Evolutionary conservation across 2,329 filamentous ascomycete species (phyloP).

Genomic region (Diaporthe citri): DNA sequence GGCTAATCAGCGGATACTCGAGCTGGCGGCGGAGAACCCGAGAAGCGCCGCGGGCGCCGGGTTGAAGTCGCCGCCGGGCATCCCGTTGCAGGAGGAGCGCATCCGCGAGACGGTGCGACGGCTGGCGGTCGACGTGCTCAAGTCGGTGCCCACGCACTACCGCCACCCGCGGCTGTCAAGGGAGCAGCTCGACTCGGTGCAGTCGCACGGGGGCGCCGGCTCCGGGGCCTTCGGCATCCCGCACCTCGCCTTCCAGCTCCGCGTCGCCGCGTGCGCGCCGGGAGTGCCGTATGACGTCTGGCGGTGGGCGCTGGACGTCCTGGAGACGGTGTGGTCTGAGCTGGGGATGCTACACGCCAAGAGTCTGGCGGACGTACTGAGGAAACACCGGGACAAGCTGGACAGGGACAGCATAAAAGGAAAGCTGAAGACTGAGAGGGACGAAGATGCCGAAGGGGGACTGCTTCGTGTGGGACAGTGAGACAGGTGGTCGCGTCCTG

Average conservation of each 20-base stretch:
- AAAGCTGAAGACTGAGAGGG: conserved; percentile 36
- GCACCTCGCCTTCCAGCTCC: conserved; percentile 62
- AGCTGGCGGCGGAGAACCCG: conserved; percentile 54
- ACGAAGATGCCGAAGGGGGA: background rate
- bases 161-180: conserved; percentile 59
- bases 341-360: conserved; percentile 66
- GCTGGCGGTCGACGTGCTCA: conserved; percentile 58
- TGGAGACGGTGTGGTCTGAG: conserved; percentile 63
- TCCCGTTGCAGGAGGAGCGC: conserved; percentile 46
- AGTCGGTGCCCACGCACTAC: conserved; percentile 64
- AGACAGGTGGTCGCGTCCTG: background rate
- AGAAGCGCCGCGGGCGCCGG: conserved; percentile 52
- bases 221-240: conserved; percentile 63
- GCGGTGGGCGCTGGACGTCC: conserved; percentile 58
- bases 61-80: conserved; percentile 36
- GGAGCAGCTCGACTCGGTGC: conserved; percentile 48
- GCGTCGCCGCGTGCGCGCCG: conserved; percentile 60
- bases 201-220: conserved; percentile 54
- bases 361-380: conserved; percentile 54
- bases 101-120: conserved; percentile 52
- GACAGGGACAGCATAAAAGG: conserved; percentile 38
- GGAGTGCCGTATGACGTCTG: conserved; percentile 57
- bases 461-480: background rate
- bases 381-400: conserved; percentile 42
- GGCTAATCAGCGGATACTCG: conserved; percentile 62